Conservation (phyloP, 2,329 filamentous ascomycete species). For the Alternaria rosae region DNA sequence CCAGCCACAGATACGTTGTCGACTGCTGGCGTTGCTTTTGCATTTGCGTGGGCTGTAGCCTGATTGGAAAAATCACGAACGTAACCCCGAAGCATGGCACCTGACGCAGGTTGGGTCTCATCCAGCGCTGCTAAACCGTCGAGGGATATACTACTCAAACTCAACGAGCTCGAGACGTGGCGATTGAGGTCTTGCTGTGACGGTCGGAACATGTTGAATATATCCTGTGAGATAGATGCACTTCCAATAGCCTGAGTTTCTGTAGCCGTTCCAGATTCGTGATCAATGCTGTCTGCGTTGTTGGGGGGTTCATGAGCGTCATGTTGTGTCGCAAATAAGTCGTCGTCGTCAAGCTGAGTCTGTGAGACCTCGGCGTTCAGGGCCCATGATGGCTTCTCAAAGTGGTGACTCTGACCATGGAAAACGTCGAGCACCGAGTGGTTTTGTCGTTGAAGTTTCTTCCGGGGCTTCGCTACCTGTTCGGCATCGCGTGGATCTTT, state of each 20-base stretch:
- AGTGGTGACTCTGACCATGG: neutral
- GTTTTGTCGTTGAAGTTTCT: slow-evolving; percentile 31
- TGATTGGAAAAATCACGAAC: neutral
- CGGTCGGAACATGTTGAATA: neutral
- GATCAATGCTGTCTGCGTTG: slow-evolving; percentile 12
- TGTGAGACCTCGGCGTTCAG: neutral
- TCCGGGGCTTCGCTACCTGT: slow-evolving; percentile 16
- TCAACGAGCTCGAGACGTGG: slow-evolving; percentile 1
- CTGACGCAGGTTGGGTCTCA: neutral
- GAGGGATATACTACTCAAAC: slow-evolving; percentile 18
- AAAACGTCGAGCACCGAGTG: slow-evolving; percentile 12
- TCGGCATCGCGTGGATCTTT: slow-evolving; percentile 1
- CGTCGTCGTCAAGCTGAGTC: neutral
- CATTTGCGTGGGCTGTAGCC: neutral
- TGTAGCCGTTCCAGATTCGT: slow-evolving; percentile 8
- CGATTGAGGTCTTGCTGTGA: neutral
- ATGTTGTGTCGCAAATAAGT: slow-evolving; percentile 5
- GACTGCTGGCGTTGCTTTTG: neutral
- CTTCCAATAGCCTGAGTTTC: slow-evolving; percentile 15
- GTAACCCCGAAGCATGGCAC: neutral
- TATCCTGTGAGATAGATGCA: neutral
- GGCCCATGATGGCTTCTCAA: neutral
- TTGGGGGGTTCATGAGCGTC: slow-evolving; percentile 1
- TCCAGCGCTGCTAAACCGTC: slow-evolving; percentile 17
- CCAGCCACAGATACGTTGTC: slow-evolving; percentile 1